Conservation (phyloP, 78 protist species). For the Speleostelium caveatum region DNA sequence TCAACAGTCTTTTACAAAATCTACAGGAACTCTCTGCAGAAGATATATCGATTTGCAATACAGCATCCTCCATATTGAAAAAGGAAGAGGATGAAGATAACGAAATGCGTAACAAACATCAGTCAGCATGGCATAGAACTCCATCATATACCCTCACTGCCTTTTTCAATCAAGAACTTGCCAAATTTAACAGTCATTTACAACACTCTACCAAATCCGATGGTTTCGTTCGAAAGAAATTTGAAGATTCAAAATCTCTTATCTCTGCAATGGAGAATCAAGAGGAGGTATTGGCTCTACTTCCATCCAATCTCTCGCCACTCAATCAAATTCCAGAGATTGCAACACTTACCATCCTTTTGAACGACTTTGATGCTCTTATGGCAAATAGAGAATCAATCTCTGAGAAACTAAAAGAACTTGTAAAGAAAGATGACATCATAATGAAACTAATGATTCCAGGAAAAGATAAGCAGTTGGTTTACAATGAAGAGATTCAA, state of each 20-base stretch:
- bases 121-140: conserved; percentile 60
- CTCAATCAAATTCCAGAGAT: conserved; percentile 32
- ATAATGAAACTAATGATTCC: conserved; percentile 43
- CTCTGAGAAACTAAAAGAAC: conserved; percentile 52
- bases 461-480: conserved; percentile 3
- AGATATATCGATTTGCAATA: conserved; percentile 15
- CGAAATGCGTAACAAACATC: conserved; percentile 50
- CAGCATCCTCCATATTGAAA: conserved; percentile 44
- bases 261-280: conserved; percentile 54
- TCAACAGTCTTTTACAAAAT: conserved; percentile 13
- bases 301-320: conserved; percentile 52
- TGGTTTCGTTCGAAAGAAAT: conserved; percentile 50
- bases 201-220: conserved; percentile 72
- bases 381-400: conserved; percentile 52
- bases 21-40: conserved; percentile 42
- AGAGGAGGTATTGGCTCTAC: conserved; percentile 15
- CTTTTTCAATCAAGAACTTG: conserved; percentile 41
- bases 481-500: conserved; percentile 40
- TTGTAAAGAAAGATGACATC: conserved; percentile 42
- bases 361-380: conserved; percentile 27
- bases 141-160: conserved; percentile 80
- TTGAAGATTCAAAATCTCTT: conserved; percentile 30
- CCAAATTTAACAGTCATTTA: conserved; percentile 50
- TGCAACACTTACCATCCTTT: conserved; percentile 13
- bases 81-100: conserved; percentile 81